Evolutionary conservation across 306 rosid genomes (phyloP), one percentile per base, ranked within the genome.

Genomic region (Cicer bijugum): DNA sequence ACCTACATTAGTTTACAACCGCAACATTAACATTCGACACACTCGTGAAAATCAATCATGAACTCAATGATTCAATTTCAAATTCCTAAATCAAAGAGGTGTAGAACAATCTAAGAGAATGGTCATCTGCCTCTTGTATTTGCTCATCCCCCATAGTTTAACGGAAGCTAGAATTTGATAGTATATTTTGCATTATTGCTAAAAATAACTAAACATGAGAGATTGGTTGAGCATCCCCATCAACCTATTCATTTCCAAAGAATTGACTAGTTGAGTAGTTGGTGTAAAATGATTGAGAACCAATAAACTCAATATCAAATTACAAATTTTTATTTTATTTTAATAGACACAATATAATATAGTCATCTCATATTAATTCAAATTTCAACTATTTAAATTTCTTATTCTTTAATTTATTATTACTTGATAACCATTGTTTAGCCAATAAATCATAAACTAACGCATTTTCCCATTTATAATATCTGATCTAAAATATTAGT

Each of bases 1-100:
- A 74, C 69, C 42, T 35, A 63, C 38, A 69, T 55, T 33, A 62
- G 60, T 69, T 63, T 43, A 53, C 53, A 53, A 63, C 10, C 11
- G 14, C 1, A 59, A 72, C 39, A 44, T 20, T 42, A 40, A 78
- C 70, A 56, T 66, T 33, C n/a, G 16, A 59, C 35, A 38, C 35
- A 43, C 53, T 43, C 5, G 9, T 65, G 10, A 65, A 43, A 43
- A 17, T 42, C 33, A 42, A 43, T 10, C 16, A 11, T 16, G 53
- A n/a, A 1, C 38, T 17, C 7, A 19, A 7, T 65, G 4, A 12
- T 44, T 65, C 16, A 4, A 43, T 19, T 43, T 6, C 39, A 65
- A 12, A 43, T 17, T 23, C 43, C 47, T 19, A 17, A 43, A 16
- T 44, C 40, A 66, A 10, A 44, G 37, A 43, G 55, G 71, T 44